A percentile compares a stretch with the other conserved stretches of the same genome.
phyloP scores from a whole-genome alignment of 202 grass and related monocot genomes.

The Zizania palustris region DNA sequence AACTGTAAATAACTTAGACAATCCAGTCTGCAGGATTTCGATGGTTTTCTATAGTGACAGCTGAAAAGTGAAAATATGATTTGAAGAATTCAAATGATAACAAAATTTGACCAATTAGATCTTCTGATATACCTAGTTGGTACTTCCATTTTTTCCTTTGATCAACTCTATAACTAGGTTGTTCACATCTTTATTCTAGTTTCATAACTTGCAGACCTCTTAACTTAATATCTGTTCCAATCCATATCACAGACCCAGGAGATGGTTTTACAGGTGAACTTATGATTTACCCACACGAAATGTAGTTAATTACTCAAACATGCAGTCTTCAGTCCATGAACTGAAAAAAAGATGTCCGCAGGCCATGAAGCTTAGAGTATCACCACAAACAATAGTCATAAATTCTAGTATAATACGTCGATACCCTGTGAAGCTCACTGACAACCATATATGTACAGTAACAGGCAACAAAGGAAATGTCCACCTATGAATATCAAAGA shows the following conservation, averaged over 20 bases:
- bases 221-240: not conserved
- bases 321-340: not conserved
- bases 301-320: conserved; percentile 9
- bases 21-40: not conserved
- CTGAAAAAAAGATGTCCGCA: not conserved
- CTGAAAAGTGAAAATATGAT: not conserved
- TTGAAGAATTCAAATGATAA: not conserved
- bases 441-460: conserved; percentile 15
- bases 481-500: conserved; percentile 31
- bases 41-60: conserved; percentile 1
- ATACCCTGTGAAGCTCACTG: conserved; percentile 6
- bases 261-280: conserved; percentile 4
- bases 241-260: not conserved
- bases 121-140: conserved; percentile 6
- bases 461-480: not conserved
- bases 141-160: not conserved
- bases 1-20: not conserved
- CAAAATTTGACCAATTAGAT: conserved; percentile 4
- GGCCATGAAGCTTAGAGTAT: conserved; percentile 13
- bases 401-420: not conserved
- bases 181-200: not conserved
- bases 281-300: not conserved
- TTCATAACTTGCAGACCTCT: conserved; percentile 11
- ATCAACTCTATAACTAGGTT: not conserved
- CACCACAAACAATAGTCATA: conserved; percentile 24